Percentiles rank a stretch among this genome's conserved stretches.
Evolutionary conservation across 495 filamentous ascomycete species (phyloP).

Genomic region (Daldinia grandis): DNA sequence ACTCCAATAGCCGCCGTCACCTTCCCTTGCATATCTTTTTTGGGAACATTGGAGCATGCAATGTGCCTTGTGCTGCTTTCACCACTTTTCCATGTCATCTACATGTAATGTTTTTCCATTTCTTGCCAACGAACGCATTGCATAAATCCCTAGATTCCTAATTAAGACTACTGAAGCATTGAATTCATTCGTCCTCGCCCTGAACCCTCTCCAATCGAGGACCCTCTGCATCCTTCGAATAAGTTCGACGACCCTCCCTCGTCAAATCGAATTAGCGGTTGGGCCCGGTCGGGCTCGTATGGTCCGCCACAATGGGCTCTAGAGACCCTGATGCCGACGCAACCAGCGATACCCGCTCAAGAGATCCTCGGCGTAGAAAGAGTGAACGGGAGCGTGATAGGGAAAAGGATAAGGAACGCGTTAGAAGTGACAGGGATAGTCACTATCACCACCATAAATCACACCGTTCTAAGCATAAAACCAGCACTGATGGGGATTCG

Average conservation of each 20-base stretch:
- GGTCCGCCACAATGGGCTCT: slow-evolving; percentile 55
- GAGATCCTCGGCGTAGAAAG: slow-evolving; percentile 53
- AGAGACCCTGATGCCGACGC: slow-evolving; percentile 53
- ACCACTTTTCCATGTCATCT: slow-evolving; percentile 30
- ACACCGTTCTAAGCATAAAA: slow-evolving; percentile 50
- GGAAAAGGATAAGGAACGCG: slow-evolving; percentile 43
- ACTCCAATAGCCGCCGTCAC: slow-evolving; percentile 43
- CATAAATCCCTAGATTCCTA: slow-evolving; percentile 2
- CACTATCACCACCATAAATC: slow-evolving; percentile 41
- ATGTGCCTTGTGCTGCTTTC: slow-evolving; percentile 24
- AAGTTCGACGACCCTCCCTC: slow-evolving; percentile 9
- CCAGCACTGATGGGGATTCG: slow-evolving; percentile 50
- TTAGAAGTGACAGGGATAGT: slow-evolving; percentile 34
- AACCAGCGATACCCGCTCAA: slow-evolving; percentile 49
- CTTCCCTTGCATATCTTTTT: slow-evolving; percentile 30
- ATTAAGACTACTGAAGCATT: background rate
- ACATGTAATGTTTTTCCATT: background rate
- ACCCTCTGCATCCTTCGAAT: slow-evolving; percentile 9
- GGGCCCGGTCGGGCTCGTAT: slow-evolving; percentile 49
- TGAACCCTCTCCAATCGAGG: slow-evolving; percentile 8
- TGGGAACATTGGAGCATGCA: slow-evolving; percentile 23
- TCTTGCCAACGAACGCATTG: slow-evolving; percentile 11
- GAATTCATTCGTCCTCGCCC: slow-evolving; percentile 10
- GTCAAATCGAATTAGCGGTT: slow-evolving; percentile 24
- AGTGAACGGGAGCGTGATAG: slow-evolving; percentile 43